phyloP scores from a whole-genome alignment of 2,329 filamentous ascomycete genomes.

The Fusarium sambucinum region DNA sequence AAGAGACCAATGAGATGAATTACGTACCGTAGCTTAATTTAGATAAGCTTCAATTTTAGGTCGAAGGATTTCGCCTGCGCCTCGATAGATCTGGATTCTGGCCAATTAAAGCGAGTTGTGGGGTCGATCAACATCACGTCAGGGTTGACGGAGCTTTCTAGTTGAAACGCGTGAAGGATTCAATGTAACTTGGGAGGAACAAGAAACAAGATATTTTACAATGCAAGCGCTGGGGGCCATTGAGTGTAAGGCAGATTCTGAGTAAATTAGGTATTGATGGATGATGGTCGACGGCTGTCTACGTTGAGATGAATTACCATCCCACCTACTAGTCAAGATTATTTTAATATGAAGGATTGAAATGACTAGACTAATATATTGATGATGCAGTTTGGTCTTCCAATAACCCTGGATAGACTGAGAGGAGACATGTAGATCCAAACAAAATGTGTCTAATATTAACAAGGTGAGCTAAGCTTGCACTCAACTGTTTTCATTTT shows the following conservation, averaged over 20 bases:
- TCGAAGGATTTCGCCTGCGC: constrained; percentile 5
- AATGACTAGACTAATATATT: too few species aligned
- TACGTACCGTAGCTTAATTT: neutral
- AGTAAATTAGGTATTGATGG: too few species aligned
- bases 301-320: too few species aligned
- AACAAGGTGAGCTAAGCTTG: too few species aligned
- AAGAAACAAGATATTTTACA: neutral
- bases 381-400: too few species aligned
- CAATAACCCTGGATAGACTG: too few species aligned
- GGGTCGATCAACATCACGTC: neutral
- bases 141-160: neutral
- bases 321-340: too few species aligned
- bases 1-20: neutral
- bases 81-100: neutral
- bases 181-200: neutral
- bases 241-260: neutral
- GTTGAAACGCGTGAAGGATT: neutral
- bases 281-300: too few species aligned
- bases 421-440: too few species aligned
- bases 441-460: too few species aligned
- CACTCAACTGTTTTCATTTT: too few species aligned
- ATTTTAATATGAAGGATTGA: too few species aligned
- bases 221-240: neutral
- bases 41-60: neutral
- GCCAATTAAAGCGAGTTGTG: neutral